Evolutionary conservation across 768 basidiomycete species (phyloP).

Genomic region (Lanmaoa pseudosensibilis): DNA sequence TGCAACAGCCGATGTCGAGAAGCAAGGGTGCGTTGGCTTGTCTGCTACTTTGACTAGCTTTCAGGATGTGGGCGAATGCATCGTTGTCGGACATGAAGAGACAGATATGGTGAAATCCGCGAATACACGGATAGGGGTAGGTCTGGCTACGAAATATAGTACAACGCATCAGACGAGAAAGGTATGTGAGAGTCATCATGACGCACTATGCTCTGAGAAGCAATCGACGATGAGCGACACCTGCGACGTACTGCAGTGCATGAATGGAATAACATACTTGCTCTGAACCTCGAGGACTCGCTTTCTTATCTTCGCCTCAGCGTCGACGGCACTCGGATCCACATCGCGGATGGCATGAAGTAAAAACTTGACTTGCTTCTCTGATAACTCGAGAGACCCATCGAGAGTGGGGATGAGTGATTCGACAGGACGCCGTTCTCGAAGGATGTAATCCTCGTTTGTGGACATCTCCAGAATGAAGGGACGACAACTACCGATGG

Average conservation of each 20-base stretch:
- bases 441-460: neutral
- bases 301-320: neutral
- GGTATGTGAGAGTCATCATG: neutral
- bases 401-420: slow-evolving; percentile 2
- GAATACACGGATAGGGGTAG: slow-evolving; percentile 5
- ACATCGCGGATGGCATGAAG: slow-evolving; percentile 3
- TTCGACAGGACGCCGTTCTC: slow-evolving; percentile 3
- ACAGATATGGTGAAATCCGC: neutral
- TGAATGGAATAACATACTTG: neutral
- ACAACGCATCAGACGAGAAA: neutral
- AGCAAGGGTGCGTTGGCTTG: neutral
- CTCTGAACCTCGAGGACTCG: neutral
- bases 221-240: neutral
- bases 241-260: neutral
- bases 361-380: slow-evolving; percentile 1
- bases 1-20: slow-evolving; percentile 10
- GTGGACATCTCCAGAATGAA: neutral
- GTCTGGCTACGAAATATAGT: neutral
- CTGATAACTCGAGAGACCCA: neutral
- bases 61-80: neutral
- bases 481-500: neutral
- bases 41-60: neutral
- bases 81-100: slow-evolving; percentile 2
- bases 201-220: slow-evolving; percentile 2
- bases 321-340: neutral